phyloP scores from a whole-genome alignment of 768 basidiomycete genomes.

The Pleurotus tuber-regium region DNA sequence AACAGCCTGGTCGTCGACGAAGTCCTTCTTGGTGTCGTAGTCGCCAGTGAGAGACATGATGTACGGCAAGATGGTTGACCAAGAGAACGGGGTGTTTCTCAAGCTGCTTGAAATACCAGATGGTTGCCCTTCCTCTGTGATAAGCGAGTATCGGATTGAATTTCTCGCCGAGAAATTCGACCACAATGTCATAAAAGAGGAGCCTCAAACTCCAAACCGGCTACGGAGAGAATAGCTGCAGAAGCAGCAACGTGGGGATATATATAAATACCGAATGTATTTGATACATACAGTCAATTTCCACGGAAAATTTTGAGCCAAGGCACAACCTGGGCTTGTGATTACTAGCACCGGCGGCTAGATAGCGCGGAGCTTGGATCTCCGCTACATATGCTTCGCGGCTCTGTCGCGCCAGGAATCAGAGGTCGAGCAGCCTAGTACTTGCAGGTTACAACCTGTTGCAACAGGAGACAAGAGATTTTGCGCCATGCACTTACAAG shows the following conservation, averaged over 20 bases:
- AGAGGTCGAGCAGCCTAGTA: too few relatives aligned
- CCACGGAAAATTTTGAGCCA: not conserved
- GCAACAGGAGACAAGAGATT: too few relatives aligned
- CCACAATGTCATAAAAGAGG: not conserved
- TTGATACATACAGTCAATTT: too few relatives aligned
- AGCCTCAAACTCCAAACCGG: too few relatives aligned
- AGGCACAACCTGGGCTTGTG: not conserved
- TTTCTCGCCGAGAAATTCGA: not conserved
- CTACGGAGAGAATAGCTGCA: not conserved
- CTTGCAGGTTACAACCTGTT: too few relatives aligned
- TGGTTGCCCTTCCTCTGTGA: conserved; percentile 2
- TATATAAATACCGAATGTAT: too few relatives aligned
- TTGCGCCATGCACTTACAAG: too few relatives aligned
- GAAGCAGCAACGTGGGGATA: not conserved
- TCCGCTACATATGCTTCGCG: not conserved
- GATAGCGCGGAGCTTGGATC: not conserved
- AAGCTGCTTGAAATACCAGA: too few relatives aligned
- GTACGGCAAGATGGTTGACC: too few relatives aligned
- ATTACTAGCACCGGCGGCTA: not conserved
- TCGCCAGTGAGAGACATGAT: conserved; percentile 3
- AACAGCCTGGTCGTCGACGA: conserved; percentile 12
- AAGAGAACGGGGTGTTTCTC: too few relatives aligned
- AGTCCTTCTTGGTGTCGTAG: conserved; percentile 11
- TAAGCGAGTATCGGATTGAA: conserved; percentile 1
- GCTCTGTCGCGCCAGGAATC: too few relatives aligned